Percentiles rank a stretch among this genome's conserved stretches.
phyloP scores from a whole-genome alignment of 164 flowering plant species.

The Magnolia officinalis region DNA sequence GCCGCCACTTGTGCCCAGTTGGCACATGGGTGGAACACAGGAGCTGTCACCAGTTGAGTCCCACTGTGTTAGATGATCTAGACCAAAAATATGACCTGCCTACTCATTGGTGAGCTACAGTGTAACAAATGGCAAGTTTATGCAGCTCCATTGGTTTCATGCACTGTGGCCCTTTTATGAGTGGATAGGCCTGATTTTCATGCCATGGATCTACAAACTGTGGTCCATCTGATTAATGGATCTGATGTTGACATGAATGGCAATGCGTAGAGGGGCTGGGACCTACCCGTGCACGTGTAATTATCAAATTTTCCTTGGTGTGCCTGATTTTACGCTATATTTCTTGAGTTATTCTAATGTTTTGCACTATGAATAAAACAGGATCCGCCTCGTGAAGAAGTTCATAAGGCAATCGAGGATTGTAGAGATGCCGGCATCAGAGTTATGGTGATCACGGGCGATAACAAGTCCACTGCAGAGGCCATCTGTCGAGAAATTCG shows the following conservation, averaged over 20 bases:
- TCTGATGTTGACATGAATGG: neutral
- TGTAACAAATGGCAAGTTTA: too few relatives aligned
- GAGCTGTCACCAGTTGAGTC: neutral
- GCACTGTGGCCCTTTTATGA: too few relatives aligned
- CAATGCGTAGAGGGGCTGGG: neutral
- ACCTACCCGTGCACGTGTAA: neutral
- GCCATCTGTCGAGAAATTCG: slow-evolving; percentile 75
- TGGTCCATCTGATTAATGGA: neutral
- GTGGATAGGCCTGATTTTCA: neutral
- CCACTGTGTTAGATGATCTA: neutral
- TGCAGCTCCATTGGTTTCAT: too few relatives aligned
- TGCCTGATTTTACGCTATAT: too few relatives aligned
- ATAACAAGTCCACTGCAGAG: slow-evolving; percentile 88
- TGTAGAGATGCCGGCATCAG: slow-evolving; percentile 82
- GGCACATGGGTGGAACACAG: neutral
- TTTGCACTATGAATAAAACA: slow-evolving; percentile 19
- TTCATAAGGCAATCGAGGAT: slow-evolving; percentile 66
- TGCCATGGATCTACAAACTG: neutral
- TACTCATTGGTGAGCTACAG: too few relatives aligned
- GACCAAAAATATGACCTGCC: neutral
- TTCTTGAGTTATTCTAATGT: neutral
- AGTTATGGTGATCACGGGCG: slow-evolving; percentile 94
- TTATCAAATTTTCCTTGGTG: neutral
- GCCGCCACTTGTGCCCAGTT: neutral
- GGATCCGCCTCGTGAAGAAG: slow-evolving; percentile 95